Base-by-base conservation (phyloP, 495 filamentous ascomycete species). In the Penicillium canescens region DNA sequence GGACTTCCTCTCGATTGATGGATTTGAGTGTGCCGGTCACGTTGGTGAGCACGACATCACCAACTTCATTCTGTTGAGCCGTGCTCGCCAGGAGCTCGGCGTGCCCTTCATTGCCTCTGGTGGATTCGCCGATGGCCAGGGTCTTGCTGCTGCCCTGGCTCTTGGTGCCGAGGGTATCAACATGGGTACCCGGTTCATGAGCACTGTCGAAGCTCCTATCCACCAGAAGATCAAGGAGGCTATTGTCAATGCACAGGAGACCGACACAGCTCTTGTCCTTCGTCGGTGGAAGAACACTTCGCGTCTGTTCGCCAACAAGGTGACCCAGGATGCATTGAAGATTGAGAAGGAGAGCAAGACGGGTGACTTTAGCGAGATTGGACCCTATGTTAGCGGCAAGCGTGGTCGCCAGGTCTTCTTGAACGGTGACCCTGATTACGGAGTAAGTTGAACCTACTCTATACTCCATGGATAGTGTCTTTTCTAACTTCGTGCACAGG, bases 21-120 rank as follows among this genome's bases (percentile, higher is more conserved):
- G 94, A 18, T 98, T 98, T 61, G 94, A 98, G 72, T 98, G 94
- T 71, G 94, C 91, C 20, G 94, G 94, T 48, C 95, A 93, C 68
- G 92, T 98, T 45, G 94, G 94, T 57, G 94, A 98, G 78, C 82
- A 82, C 40, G 94, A 98, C 64, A 96, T 98, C 71, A 96, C 94
- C 57, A 98, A 98, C 72, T 94, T 98, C 72, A 96, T 98, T 56
- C 83, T 98, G 7, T 79, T 98, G 39, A 86, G 83, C 69, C 81
- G 90, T 39, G 94, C 94, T 34, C 79, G 93, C 16, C 94, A 98
- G 74, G 82, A 84, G 2, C 82, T 98, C 40, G 82, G 81, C 24
- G 83, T 92, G 26, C 94, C 94, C 4, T 98, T 98, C 68, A 96
- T 98, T 65, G 94, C 94, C 1, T 92, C 88, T 0, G 94, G 94